These are phyloP conservation scores for Xenosphaeropsis pyriputrescens DNA, from an alignment of 2,329 filamentous ascomycete species.

Conservation along the genomic window DNA sequence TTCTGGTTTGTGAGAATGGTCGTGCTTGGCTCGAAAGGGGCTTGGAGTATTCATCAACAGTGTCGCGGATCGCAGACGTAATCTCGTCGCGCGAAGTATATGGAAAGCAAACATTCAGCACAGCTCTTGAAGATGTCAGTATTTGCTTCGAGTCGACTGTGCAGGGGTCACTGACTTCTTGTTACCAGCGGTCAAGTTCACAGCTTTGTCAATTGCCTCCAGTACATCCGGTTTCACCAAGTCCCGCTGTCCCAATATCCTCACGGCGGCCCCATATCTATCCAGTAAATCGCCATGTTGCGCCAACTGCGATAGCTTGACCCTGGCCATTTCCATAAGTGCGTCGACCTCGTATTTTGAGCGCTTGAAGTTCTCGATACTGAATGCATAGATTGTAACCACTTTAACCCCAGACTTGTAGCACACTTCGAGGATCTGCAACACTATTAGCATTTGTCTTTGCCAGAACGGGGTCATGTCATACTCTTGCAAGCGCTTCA, in stretches of 20 bases:
- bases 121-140: constrained; percentile 26
- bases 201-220: constrained; percentile 74
- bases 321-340: constrained; percentile 93
- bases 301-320: constrained; percentile 80
- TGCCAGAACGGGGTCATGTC: constrained; percentile 13
- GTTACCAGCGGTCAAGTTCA: constrained; percentile 77
- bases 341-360: constrained; percentile 94
- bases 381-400: constrained; percentile 96
- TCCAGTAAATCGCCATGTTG: constrained; percentile 90
- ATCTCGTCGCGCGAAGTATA: constrained; percentile 96
- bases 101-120: constrained; percentile 92
- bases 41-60: constrained; percentile 73
- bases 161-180: constrained; percentile 39
- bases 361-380: constrained; percentile 97
- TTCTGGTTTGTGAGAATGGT: constrained; percentile 77
- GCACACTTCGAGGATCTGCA: constrained; percentile 83
- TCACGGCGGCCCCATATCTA: constrained; percentile 77
- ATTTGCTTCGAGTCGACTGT: background rate
- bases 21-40: constrained; percentile 51
- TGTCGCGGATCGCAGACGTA: constrained; percentile 73
- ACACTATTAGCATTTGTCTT: background rate
- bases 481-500: constrained; percentile 76
- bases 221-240: constrained; percentile 78
- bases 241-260: constrained; percentile 72
- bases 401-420: constrained; percentile 96